These are phyloP conservation scores for Stevia rebaudiana DNA, from an alignment of 140 eudicot genomes.

Conservation along the genomic window DNA sequence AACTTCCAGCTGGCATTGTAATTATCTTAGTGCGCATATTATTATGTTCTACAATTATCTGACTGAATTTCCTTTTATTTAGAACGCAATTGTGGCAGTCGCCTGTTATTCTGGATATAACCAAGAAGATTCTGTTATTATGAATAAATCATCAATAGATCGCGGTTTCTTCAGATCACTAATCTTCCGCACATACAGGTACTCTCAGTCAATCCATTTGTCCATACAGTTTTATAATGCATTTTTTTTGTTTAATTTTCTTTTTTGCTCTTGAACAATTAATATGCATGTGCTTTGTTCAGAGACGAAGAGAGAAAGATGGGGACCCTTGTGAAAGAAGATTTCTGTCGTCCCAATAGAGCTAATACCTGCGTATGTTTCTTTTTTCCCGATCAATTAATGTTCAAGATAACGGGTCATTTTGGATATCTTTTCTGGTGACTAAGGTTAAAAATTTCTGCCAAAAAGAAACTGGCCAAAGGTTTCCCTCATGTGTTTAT, in stretches of 20 bases:
- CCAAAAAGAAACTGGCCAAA: background rate
- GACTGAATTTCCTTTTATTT: conserved; percentile 7
- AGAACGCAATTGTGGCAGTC: conserved; percentile 94
- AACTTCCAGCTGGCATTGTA: conserved; percentile 95
- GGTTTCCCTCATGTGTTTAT: background rate
- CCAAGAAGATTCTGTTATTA: conserved; percentile 97
- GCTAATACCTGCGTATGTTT: conserved; percentile 62
- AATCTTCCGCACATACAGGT: conserved; percentile 91
- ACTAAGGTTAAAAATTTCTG: background rate
- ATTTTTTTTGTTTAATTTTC: background rate
- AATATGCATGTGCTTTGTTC: background rate
- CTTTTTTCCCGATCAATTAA: background rate
- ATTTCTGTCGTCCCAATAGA: conserved; percentile 83
- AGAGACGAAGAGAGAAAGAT: conserved; percentile 95
- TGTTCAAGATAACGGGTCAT: background rate
- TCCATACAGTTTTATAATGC: background rate
- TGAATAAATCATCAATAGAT: conserved; percentile 93
- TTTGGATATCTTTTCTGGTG: too few species aligned
- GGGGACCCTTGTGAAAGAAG: conserved; percentile 95
- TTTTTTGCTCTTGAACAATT: background rate
- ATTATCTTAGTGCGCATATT: background rate
- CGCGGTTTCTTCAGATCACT: conserved; percentile 96
- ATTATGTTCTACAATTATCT: background rate
- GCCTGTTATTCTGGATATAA: conserved; percentile 96
- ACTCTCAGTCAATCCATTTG: background rate